These are phyloP conservation scores for Colletotrichum incanum DNA, from an alignment of 2,329 filamentous ascomycete genomes.

Conservation along the genomic window DNA sequence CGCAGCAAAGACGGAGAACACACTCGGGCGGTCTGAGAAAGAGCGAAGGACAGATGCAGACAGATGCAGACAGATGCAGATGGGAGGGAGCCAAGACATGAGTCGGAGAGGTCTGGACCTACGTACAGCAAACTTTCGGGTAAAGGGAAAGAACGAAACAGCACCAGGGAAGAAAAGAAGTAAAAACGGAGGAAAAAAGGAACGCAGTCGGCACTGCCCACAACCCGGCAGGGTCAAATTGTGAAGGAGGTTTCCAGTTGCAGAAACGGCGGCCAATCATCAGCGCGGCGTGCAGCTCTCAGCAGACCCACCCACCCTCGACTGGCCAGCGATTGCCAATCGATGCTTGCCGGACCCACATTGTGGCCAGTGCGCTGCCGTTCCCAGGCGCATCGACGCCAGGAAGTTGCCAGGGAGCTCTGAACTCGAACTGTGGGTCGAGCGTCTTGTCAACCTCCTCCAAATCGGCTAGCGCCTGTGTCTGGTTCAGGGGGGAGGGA, in stretches of 20 bases:
- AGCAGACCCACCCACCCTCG: constrained; percentile 27
- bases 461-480: constrained; percentile 20
- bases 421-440: not conserved
- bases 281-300: not conserved
- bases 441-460: not conserved
- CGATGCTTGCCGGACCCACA: not conserved
- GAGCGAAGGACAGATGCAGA: not conserved
- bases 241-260: constrained; percentile 35
- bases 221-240: constrained; percentile 6
- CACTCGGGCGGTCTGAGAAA: too few relatives aligned
- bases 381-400: constrained; percentile 39
- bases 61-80: constrained; percentile 6
- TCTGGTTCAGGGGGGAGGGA: constrained; percentile 1
- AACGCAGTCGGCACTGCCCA: constrained; percentile 22
- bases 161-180: not conserved
- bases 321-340: constrained; percentile 29
- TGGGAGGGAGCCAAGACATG: constrained; percentile 16
- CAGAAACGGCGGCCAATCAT: constrained; percentile 20
- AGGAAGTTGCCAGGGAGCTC: constrained; percentile 25
- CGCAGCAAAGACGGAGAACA: not conserved
- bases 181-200: not conserved
- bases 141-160: not conserved
- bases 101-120: not conserved
- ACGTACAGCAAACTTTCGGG: not conserved
- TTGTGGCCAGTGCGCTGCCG: constrained; percentile 25